These are phyloP conservation scores for Saccharomyces jurei DNA, from an alignment of 805 yeast species.

Conservation along the genomic window DNA sequence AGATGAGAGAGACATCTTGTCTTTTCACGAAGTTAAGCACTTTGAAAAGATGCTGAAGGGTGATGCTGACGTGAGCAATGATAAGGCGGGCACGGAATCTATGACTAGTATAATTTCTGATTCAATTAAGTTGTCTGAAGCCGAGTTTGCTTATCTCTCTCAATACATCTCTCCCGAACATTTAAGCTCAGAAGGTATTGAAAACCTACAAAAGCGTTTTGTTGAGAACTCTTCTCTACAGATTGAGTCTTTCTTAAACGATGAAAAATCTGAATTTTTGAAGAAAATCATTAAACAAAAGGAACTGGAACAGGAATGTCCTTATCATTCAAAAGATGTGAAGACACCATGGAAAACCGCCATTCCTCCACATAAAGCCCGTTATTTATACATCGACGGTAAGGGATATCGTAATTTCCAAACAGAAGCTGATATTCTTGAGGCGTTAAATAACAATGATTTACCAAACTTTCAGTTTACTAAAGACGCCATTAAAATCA, in stretches of 20 bases:
- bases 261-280: constrained; percentile 42
- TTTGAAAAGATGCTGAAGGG: constrained; percentile 19
- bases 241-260: constrained; percentile 53
- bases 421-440: constrained; percentile 24
- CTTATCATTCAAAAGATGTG: constrained; percentile 48
- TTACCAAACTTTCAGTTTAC: constrained; percentile 45
- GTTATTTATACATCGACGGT: constrained; percentile 78
- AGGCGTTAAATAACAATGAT: constrained; percentile 39
- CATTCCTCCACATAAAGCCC: constrained; percentile 87
- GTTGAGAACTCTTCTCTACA: constrained; percentile 63
- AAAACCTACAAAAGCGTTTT: constrained; percentile 44
- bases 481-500: constrained; percentile 8
- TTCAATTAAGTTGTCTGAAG: constrained; percentile 23
- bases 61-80: constrained; percentile 1
- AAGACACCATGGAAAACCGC: constrained; percentile 80
- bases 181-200: constrained; percentile 34
- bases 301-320: constrained; percentile 58
- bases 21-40: constrained; percentile 33
- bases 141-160: constrained; percentile 43
- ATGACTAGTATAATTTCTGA: constrained; percentile 14
- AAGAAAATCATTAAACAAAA: constrained; percentile 41
- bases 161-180: constrained; percentile 51
- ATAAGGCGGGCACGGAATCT: constrained; percentile 1
- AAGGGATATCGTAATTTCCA: constrained; percentile 30
- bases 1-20: constrained; percentile 39